Base-by-base conservation (phyloP, 441 rosid species). In the Hura crepitans region DNA sequence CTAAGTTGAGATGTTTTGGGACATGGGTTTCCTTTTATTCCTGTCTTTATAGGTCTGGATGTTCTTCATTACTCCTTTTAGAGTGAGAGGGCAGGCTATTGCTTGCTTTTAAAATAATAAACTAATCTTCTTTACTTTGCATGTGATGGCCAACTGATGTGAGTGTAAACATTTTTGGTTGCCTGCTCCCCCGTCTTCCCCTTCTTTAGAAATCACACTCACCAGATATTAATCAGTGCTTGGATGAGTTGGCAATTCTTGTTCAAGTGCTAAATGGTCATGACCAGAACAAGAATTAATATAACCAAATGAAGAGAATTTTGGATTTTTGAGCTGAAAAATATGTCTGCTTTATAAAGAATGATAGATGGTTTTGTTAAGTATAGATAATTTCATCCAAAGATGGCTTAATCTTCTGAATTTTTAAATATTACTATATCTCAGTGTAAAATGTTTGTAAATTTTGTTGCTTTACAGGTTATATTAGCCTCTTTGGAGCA, bases 401-500 rank as follows among this genome's bases (percentile, higher is more conserved):
- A 35, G 9, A 55, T 54, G 35, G 66, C 20, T 39, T 51, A 23
- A 6, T 45, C 55, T 43, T 71, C 15, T 20, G 17, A 23, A 25
- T 42, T 39, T n/a, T 15, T 17, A 15, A 20, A 49, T 55, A 17
- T 23, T 50, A 22, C 20, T 8, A 4, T 15, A 17, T 45, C 50
- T 49, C 54, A 28, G 18, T 66, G 17, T 64, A 45, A 15, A 35
- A 59, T 71, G 43, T 35, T 61, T 60, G 64, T 62, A 8, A 28
- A 0, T 53, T 46, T 67, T 61, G 25, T 70, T 66, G 55, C 49
- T 69, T 50, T 74, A 70, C 57, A 92, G 96, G 97, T 92, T 70
- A 90, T 92, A 84, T 79, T 85, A 78, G 96, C 92, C 67, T 92
- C 98, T 69, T 72, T 92, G 78, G 97, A 87, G 76, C 86, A 92